Conservation (phyloP, 176 grass and related monocot species). For the Lolium multiflorum region DNA sequence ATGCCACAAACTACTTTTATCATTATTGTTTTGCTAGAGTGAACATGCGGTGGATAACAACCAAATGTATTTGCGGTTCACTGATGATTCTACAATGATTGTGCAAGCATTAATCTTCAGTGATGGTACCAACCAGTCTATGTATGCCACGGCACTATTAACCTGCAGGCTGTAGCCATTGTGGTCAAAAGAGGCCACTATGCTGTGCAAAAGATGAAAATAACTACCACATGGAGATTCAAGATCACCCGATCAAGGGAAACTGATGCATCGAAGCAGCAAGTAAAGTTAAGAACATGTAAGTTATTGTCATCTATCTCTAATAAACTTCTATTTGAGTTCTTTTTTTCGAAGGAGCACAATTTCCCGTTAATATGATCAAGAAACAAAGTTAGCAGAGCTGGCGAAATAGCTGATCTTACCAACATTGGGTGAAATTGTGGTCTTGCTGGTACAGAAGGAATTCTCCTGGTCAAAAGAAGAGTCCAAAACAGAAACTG, state of each 20-base stretch:
- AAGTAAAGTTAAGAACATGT: not conserved
- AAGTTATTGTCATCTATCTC: constrained; percentile 16
- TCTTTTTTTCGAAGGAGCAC: not conserved
- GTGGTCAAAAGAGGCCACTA: constrained; percentile 24
- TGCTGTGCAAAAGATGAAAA: not conserved
- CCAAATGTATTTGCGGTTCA: not conserved
- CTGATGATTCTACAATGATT: not conserved
- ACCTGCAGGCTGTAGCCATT: not conserved
- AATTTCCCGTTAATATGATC: constrained; percentile 21
- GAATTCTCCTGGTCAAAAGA: constrained; percentile 66
- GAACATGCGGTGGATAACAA: not conserved
- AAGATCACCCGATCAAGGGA: not conserved
- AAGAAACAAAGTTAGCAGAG: constrained; percentile 29
- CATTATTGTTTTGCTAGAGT: not conserved
- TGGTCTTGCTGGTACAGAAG: constrained; percentile 41
- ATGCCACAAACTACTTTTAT: not conserved
- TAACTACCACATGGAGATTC: not conserved
- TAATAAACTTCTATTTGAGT: not conserved
- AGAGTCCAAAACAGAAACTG: constrained; percentile 79
- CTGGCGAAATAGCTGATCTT: constrained; percentile 16
- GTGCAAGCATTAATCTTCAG: not conserved
- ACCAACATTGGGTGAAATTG: constrained; percentile 57
- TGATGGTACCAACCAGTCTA: not conserved
- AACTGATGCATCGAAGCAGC: not conserved
- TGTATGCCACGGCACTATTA: not conserved